Evolutionary conservation across 345 rosid genomes (phyloP).

Genomic region (Dovyalis caffra): DNA sequence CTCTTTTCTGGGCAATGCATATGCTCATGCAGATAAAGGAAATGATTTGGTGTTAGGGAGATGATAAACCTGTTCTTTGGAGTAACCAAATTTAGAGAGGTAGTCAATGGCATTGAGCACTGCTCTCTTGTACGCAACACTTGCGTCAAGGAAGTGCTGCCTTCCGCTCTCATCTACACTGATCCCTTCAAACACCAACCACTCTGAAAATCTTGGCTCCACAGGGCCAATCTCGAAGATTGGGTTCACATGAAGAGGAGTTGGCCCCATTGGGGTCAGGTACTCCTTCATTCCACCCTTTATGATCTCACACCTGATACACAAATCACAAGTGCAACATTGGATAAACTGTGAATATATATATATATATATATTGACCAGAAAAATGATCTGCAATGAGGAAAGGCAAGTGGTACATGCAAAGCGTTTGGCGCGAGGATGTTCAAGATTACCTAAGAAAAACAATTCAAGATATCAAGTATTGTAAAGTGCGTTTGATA

Average conservation of each 20-base stretch:
- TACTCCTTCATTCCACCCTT: conserved; percentile 85
- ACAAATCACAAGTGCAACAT: neutral
- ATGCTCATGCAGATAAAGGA: neutral
- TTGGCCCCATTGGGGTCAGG: conserved; percentile 97
- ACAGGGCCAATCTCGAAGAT: conserved; percentile 90
- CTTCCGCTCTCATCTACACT: conserved; percentile 83
- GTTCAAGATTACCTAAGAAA: too few species aligned
- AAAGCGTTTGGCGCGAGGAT: too few species aligned
- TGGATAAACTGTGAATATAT: neutral
- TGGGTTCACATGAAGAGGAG: conserved; percentile 84
- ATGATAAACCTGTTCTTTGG: conserved; percentile 75
- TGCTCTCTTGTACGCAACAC: conserved; percentile 82
- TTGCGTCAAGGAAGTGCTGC: conserved; percentile 86
- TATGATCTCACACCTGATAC: conserved; percentile 71
- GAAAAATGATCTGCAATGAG: too few species aligned
- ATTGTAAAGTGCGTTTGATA: too few species aligned
- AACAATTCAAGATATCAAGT: too few species aligned
- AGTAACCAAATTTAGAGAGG: conserved; percentile 86
- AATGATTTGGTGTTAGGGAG: neutral
- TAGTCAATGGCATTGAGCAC: conserved; percentile 90
- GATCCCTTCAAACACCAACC: conserved; percentile 93
- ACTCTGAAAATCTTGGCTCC: conserved; percentile 91
- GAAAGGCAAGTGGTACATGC: too few species aligned
- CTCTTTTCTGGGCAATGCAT: neutral
- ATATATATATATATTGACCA: too few species aligned